Evolutionary conservation across 768 basidiomycete species (phyloP).

Genomic region (Auricularia cornea): DNA sequence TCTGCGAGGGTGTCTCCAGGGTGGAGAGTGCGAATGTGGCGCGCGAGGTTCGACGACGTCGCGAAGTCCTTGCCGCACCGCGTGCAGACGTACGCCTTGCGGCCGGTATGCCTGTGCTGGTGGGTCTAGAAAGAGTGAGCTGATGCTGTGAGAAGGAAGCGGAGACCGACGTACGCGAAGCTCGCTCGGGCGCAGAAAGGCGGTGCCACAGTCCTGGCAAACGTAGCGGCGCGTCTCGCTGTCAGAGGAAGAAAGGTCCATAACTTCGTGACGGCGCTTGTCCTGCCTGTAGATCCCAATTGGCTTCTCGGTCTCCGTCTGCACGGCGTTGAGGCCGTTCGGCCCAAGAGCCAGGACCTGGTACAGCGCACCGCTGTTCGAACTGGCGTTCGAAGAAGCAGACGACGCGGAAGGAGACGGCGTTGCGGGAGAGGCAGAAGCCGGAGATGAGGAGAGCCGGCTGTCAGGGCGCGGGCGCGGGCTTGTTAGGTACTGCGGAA

Average conservation of each 20-base stretch:
- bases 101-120: background rate
- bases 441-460: background rate
- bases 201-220: background rate
- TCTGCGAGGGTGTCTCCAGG: background rate
- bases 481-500: background rate
- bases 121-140: background rate
- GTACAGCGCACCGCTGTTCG: background rate
- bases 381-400: background rate
- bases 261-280: background rate
- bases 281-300: background rate
- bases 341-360: background rate
- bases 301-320: background rate
- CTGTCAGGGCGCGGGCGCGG: background rate
- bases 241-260: background rate
- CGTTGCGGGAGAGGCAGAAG: background rate
- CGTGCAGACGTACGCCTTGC: background rate
- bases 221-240: background rate
- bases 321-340: background rate
- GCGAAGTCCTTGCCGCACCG: background rate
- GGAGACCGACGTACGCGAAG: background rate
- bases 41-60: background rate
- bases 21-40: background rate
- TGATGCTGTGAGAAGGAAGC: too few relatives aligned
- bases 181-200: background rate
- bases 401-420: background rate